Evolutionary conservation across 169 alveolate genomes (phyloP).

Genomic region (Babesia bovis): DNA sequence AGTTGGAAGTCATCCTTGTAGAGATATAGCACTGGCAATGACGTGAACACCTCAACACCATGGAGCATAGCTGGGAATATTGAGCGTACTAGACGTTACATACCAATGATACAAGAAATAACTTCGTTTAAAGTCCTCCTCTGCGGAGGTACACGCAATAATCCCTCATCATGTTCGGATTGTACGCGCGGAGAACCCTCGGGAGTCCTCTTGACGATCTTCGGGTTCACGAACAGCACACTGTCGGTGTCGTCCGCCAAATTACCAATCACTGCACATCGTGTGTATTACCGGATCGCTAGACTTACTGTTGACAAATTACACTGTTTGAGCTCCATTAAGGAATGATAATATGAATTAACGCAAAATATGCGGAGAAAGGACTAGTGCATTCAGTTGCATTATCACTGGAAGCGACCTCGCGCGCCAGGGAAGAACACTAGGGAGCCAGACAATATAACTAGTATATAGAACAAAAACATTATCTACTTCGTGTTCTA

Average conservation of each 20-base stretch:
- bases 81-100: not conserved
- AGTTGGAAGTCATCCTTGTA: conserved; percentile 83
- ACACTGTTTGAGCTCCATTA: not conserved
- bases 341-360: not conserved
- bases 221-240: conserved; percentile 65
- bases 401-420: conserved; percentile 11
- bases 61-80: conserved; percentile 75
- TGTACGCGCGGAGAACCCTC: conserved; percentile 16
- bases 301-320: conserved; percentile 1
- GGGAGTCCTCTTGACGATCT: conserved; percentile 39
- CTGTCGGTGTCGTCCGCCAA: conserved; percentile 65
- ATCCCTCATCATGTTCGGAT: conserved; percentile 15
- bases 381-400: conserved; percentile 19
- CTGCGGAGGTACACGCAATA: conserved; percentile 5
- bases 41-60: conserved; percentile 85
- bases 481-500: not conserved
- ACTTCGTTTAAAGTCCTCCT: conserved; percentile 34
- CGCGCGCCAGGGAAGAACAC: conserved; percentile 18
- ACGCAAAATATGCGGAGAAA: not conserved
- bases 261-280: conserved; percentile 35
- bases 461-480: too few relatives aligned
- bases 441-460: not conserved
- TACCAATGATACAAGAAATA: conserved; percentile 60
- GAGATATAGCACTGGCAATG: conserved; percentile 80
- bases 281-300: conserved; percentile 3